Evolutionary conservation across 2,329 filamentous ascomycete species (phyloP).

Genomic region (Trichoderma koningii): DNA sequence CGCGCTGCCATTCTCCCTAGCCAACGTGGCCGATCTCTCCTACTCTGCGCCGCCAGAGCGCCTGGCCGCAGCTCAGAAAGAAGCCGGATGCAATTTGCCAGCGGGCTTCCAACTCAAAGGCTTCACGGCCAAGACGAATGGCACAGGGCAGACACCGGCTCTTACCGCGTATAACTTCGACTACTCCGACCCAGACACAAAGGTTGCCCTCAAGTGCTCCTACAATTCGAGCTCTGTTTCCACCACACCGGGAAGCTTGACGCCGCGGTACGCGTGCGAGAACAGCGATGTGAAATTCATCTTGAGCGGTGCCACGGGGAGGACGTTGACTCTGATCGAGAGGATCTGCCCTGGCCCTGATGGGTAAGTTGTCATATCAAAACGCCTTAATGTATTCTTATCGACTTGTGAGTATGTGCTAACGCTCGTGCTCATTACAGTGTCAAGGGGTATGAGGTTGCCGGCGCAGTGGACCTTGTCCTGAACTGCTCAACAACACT

Average conservation of each 20-base stretch:
- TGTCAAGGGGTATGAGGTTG: conserved; percentile 1
- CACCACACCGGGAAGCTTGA: conserved; percentile 36
- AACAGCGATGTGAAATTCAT: conserved; percentile 48
- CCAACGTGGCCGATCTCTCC: conserved; percentile 31
- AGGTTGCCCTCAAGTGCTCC: conserved; percentile 46
- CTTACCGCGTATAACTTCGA: conserved; percentile 43
- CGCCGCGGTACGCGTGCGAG: conserved; percentile 48
- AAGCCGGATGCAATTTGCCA: conserved; percentile 43
- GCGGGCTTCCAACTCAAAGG: conserved; percentile 43
- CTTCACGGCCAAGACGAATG: conserved; percentile 42
- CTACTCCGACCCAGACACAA: conserved; percentile 46
- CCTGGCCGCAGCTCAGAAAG: conserved; percentile 32
- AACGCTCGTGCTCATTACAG: background rate
- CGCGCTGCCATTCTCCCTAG: conserved; percentile 29
- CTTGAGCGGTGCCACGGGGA: conserved; percentile 36
- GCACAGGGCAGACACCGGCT: conserved; percentile 36
- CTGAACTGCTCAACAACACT: conserved; percentile 25
- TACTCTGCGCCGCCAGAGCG: conserved; percentile 37
- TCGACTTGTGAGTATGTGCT: background rate
- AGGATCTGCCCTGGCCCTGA: conserved; percentile 44
- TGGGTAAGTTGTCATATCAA: conserved; percentile 38
- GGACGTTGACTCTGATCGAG: conserved; percentile 48
- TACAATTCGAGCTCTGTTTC: conserved; percentile 48
- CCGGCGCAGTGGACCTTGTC: background rate
- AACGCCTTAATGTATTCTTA: too few relatives aligned